These are phyloP conservation scores for Claviceps capensis DNA, from an alignment of 2,329 filamentous ascomycete species.

Conservation along the genomic window DNA sequence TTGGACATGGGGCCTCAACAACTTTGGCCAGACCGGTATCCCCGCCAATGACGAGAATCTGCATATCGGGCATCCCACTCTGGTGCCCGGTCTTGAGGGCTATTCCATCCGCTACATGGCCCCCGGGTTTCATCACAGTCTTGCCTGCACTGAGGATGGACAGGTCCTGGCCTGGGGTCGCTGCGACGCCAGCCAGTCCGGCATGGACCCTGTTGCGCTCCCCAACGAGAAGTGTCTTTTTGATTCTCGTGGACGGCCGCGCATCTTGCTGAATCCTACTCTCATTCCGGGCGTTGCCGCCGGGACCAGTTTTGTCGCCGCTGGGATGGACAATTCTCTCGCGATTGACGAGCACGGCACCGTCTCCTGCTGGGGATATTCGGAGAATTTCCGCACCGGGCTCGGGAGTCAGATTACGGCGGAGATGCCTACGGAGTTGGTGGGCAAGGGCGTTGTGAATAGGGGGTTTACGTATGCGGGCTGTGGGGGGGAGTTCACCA, in stretches of 20 bases:
- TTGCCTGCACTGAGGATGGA: conserved; percentile 27
- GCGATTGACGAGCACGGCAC: conserved; percentile 50
- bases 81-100: conserved; percentile 35
- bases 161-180: conserved; percentile 32
- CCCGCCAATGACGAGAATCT: conserved; percentile 34
- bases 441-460: not conserved
- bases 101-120: conserved; percentile 42
- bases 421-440: conserved; percentile 2
- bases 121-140: conserved; percentile 26
- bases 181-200: conserved; percentile 24
- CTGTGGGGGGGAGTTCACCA: conserved; percentile 4
- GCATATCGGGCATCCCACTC: conserved; percentile 21
- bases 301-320: conserved; percentile 26
- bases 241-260: conserved; percentile 3
- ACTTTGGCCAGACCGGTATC: conserved; percentile 55
- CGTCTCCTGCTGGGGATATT: conserved; percentile 62
- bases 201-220: conserved; percentile 4
- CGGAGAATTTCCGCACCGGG: conserved; percentile 57
- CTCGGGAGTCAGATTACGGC: conserved; percentile 34
- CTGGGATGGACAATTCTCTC: conserved; percentile 54
- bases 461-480: conserved; percentile 4
- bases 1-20: conserved; percentile 59
- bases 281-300: conserved; percentile 7
- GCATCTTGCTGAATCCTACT: conserved; percentile 12
- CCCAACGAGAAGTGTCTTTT: conserved; percentile 3